A percentile compares a stretch with the other conserved stretches of the same genome.
Evolutionary conservation across 345 rosid species (phyloP).

Genomic region (Passiflora organensis): DNA sequence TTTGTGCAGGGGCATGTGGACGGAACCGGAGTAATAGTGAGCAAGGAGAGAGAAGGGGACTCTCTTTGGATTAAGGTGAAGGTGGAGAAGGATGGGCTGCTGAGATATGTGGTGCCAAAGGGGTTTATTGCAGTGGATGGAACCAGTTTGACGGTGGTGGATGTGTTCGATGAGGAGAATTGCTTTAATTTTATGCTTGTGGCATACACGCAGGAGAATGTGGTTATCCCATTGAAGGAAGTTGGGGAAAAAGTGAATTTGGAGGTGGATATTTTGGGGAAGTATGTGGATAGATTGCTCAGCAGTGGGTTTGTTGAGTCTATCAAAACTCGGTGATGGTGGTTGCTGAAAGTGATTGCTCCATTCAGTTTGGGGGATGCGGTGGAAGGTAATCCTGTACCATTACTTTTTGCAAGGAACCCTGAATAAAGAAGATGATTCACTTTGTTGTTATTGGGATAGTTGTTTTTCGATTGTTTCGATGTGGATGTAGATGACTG

Average conservation of each 20-base stretch:
- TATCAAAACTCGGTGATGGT: conserved; percentile 22
- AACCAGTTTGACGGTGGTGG: conserved; percentile 84
- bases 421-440: neutral
- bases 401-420: neutral
- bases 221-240: conserved; percentile 65
- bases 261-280: conserved; percentile 90
- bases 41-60: conserved; percentile 57
- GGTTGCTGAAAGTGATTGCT: conserved; percentile 10
- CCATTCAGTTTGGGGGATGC: conserved; percentile 1
- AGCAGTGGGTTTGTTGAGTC: conserved; percentile 48
- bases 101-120: conserved; percentile 76
- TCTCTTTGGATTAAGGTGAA: conserved; percentile 86
- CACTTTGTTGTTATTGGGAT: neutral
- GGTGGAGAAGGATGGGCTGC: conserved; percentile 35
- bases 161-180: conserved; percentile 65
- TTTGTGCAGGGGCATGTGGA: conserved; percentile 96
- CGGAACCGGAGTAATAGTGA: conserved; percentile 74
- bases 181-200: conserved; percentile 87
- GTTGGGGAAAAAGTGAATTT: conserved; percentile 81
- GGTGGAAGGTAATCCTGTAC: neutral
- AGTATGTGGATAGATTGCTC: conserved; percentile 89
- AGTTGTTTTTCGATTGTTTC: no score
- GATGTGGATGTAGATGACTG: neutral
- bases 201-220: conserved; percentile 70
- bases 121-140: conserved; percentile 90